A percentile compares a stretch with the other conserved stretches of the same genome.
Evolutionary conservation across 2,329 filamentous ascomycete species (phyloP).

Genomic region (Bipolaris sorokiniana): DNA sequence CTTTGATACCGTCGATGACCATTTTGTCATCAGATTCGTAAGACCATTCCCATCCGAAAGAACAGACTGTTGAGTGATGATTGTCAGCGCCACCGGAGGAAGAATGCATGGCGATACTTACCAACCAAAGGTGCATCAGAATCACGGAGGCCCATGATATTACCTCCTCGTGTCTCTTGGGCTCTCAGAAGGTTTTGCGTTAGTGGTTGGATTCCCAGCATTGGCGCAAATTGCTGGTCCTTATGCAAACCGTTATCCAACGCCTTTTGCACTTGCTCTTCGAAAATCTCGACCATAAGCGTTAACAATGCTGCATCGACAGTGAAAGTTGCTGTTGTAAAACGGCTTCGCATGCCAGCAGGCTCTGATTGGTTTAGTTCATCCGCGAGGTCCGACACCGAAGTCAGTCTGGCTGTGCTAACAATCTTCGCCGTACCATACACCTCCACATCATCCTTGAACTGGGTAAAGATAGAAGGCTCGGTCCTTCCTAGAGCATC

Average conservation of each 20-base stretch:
- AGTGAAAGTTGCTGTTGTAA: not conserved
- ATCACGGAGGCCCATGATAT: conserved; percentile 1
- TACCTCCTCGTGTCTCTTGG: not conserved
- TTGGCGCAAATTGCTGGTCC: conserved; percentile 1
- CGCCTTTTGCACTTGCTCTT: conserved; percentile 1
- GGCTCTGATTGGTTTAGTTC: conserved; percentile 4
- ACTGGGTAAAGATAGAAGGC: conserved; percentile 4
- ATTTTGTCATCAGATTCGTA: not conserved
- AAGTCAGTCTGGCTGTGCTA: conserved; percentile 7
- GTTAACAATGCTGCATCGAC: not conserved
- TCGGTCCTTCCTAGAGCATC: conserved; percentile 1
- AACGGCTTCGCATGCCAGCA: conserved; percentile 2
- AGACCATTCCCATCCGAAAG: conserved; percentile 6
- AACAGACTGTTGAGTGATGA: not conserved
- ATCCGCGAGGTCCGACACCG: conserved; percentile 1
- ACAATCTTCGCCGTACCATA: conserved; percentile 6
- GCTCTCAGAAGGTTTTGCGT: conserved; percentile 2
- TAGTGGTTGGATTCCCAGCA: not conserved
- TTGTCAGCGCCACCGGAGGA: not conserved
- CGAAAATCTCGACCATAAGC: not conserved
- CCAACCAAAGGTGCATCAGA: not conserved
- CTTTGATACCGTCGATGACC: not conserved
- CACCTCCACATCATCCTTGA: not conserved
- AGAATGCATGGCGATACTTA: not conserved
- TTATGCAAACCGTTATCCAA: not conserved